Evolutionary conservation across 2,329 filamentous ascomycete species (phyloP).

Genomic region (Neopestalotiopsis sp.): DNA sequence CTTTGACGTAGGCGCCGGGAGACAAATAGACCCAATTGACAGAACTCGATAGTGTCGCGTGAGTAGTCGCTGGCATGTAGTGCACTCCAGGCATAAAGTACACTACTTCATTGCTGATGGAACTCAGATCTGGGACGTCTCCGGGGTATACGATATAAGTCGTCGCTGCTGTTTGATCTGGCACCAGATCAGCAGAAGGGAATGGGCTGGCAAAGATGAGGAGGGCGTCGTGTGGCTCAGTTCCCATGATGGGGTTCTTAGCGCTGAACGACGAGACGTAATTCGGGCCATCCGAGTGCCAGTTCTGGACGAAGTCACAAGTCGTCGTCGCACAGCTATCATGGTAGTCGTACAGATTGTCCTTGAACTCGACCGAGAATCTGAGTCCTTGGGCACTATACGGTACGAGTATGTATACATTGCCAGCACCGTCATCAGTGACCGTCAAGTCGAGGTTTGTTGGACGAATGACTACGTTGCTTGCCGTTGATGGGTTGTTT

Average conservation of each 20-base stretch:
- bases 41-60: conserved; percentile 27
- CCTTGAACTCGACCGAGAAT: conserved; percentile 40
- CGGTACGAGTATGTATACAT: conserved; percentile 34
- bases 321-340: conserved; percentile 11
- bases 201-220: conserved; percentile 40
- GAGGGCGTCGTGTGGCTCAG: conserved; percentile 36
- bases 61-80: conserved; percentile 28
- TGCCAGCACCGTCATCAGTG: conserved; percentile 25
- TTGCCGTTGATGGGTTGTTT: conserved; percentile 23
- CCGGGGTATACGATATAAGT: conserved; percentile 30
- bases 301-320: conserved; percentile 16
- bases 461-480: conserved; percentile 37
- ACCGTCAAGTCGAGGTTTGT: conserved; percentile 31
- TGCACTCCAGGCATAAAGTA: conserved; percentile 40
- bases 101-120: conserved; percentile 25
- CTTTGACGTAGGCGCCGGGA: conserved; percentile 43
- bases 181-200: conserved; percentile 25
- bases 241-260: conserved; percentile 30
- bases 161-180: conserved; percentile 21
- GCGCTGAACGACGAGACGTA: conserved; percentile 26
- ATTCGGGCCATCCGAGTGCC: conserved; percentile 24
- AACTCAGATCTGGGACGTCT: conserved; percentile 26
- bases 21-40: conserved; percentile 37
- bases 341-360: conserved; percentile 36
- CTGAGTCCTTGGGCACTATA: conserved; percentile 31